Percentiles rank a stretch among this genome's conserved stretches.
Evolutionary conservation across 257 asterid genomes (phyloP).

Genomic region (Penstemon davidsonii): DNA sequence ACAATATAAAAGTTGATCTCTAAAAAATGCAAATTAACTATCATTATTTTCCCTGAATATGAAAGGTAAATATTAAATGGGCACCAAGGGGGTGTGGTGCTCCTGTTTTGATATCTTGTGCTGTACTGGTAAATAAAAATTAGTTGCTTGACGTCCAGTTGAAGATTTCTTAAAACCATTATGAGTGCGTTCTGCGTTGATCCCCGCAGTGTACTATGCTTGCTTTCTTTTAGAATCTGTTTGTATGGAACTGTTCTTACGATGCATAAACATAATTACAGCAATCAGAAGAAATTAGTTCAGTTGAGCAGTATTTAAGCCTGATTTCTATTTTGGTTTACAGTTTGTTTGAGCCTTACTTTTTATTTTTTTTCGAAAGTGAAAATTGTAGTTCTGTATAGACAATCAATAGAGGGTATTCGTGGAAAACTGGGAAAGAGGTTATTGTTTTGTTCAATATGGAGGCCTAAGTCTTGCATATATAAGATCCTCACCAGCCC

Average conservation of each 20-base stretch:
- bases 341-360: background rate
- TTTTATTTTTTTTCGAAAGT: background rate
- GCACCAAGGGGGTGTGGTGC: background rate
- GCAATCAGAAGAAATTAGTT: conserved; percentile 11
- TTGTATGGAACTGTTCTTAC: conserved; percentile 16
- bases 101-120: background rate
- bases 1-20: background rate
- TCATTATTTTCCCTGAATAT: conserved; percentile 8
- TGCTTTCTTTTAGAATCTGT: background rate
- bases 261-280: background rate
- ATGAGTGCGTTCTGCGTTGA: conserved; percentile 1
- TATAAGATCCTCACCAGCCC: no score
- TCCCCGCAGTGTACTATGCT: background rate
- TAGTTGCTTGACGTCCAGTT: background rate
- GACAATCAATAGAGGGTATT: background rate
- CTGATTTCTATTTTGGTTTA: background rate
- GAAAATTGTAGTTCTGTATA: no score
- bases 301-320: background rate
- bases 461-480: background rate
- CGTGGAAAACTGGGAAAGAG: background rate
- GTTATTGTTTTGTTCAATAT: background rate
- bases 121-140: conserved; percentile 19
- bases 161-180: background rate
- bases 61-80: background rate
- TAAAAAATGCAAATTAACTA: conserved; percentile 17